Base-by-base conservation (phyloP, 192 early-diverging fungal genomes). In the Fimicolochytrium jonesii region DNA sequence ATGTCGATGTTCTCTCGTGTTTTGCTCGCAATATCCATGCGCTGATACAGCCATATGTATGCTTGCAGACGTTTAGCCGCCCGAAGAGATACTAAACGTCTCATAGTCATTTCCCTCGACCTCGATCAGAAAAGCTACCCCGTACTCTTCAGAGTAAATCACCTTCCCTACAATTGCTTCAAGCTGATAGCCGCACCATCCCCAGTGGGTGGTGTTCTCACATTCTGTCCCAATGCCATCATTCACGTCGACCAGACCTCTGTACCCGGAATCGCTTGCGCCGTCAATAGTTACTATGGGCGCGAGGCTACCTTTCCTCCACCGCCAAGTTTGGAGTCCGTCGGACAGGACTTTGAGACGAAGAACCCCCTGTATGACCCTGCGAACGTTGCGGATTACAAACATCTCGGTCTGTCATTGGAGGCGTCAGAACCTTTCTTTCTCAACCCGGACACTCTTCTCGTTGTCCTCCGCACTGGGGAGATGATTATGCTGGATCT, bases 81-180 rank as follows among this genome's bases (percentile, higher is more conserved):
- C 13, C 66, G 75, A n/a, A 80, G 56, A 28, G 93, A 95, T 67
- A 89, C 89, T 1, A 77, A 81, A 51, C 75, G 73, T 18, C 73
- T 95, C 23, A 74, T 88, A 1, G 92, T 95, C 5, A 79, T 99
- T 13, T 97, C 96, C 26, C 76, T 98, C 13, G 88, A 95, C 61
- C 63, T 92, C 29, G 73, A 77, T 2, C 84, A 87, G 48, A 84
- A 82, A 48, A 69, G 74, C 1, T 89, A 89, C 52, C 89, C 94
- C n/a, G 78, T 94, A 31, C 84, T 98, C 26, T 93, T 88, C 67
- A 72, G 84, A 1, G 78, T 86, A 15, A 75, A 85, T 26, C 59
- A 85, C 13, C 77, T 99, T 39, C 96, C 96, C 2, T 92, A 90
- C 65, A 93, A 95, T 68, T 78, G 86, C 51, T 78, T 78, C 44